A percentile compares a stretch with the other conserved stretches of the same genome.
Evolutionary conservation across 1,284 basidiomycete species (phyloP).

Genomic region (Schizophyllum commune): DNA sequence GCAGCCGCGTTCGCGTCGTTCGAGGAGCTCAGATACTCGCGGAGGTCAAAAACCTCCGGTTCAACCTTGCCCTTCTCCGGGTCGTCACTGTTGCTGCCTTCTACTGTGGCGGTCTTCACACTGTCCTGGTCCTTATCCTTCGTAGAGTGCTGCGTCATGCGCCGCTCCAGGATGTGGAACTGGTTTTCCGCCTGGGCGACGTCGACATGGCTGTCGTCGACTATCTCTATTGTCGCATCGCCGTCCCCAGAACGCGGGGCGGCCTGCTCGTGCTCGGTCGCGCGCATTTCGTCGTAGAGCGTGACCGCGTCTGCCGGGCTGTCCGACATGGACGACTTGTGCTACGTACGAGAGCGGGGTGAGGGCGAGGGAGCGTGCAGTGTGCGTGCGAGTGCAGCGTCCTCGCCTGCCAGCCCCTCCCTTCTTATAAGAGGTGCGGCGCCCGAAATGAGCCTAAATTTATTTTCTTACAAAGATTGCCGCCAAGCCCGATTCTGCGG

Average conservation of each 20-base stretch:
- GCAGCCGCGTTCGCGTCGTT: constrained; percentile 61
- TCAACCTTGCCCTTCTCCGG: constrained; percentile 13
- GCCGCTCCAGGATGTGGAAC: constrained; percentile 44
- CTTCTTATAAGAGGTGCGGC: background rate
- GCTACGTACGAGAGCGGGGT: background rate
- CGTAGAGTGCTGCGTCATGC: constrained; percentile 22
- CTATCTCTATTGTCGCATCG: background rate
- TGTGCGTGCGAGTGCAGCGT: background rate
- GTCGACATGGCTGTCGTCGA: constrained; percentile 23
- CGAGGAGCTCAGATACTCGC: constrained; percentile 66
- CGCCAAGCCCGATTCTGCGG: background rate
- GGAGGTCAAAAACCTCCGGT: constrained; percentile 52
- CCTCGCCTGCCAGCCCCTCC: background rate
- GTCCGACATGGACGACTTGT: constrained; percentile 17
- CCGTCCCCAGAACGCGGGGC: too few species aligned
- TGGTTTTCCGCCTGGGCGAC: constrained; percentile 39
- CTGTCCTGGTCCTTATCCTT: background rate
- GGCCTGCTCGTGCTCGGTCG: background rate
- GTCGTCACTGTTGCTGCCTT: background rate
- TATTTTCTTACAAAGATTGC: background rate
- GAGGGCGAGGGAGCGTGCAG: background rate
- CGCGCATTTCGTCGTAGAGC: constrained; percentile 16
- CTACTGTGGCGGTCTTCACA: background rate
- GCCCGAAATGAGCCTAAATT: background rate
- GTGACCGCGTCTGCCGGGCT: constrained; percentile 23